phyloP scores from a whole-genome alignment of 2,329 filamentous ascomycete species.

The Cladophialophora bantiana region DNA sequence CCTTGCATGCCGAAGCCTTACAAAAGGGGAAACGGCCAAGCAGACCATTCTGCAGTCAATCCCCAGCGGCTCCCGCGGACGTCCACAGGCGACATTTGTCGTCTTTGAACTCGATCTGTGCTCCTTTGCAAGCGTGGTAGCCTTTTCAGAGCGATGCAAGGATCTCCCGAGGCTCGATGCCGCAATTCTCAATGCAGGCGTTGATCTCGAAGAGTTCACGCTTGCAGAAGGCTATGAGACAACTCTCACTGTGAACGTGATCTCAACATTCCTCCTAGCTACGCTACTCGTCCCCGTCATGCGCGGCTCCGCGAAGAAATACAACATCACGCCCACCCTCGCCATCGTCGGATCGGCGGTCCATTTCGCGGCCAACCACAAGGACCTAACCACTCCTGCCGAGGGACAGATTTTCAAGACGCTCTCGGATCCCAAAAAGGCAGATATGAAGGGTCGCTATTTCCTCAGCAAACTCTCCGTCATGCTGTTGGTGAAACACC shows the following conservation, averaged over 20 bases:
- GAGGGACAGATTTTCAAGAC: constrained; percentile 33
- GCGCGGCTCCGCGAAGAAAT: constrained; percentile 47
- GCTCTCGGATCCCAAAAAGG: constrained; percentile 43
- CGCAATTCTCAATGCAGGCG: constrained; percentile 53
- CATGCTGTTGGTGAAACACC: constrained; percentile 33
- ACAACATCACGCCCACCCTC: constrained; percentile 44
- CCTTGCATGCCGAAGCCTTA: constrained; percentile 50
- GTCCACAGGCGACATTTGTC: constrained; percentile 35
- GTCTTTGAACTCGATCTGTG: constrained; percentile 47
- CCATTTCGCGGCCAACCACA: constrained; percentile 48
- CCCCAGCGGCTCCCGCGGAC: background rate
- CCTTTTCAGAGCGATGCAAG: constrained; percentile 45
- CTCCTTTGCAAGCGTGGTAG: constrained; percentile 46
- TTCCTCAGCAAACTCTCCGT: constrained; percentile 52
- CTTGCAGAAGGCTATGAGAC: constrained; percentile 42
- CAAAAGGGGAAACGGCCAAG: constrained; percentile 50
- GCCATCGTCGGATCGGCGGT: constrained; percentile 44
- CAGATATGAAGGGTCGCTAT: constrained; percentile 54
- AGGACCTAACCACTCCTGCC: constrained; percentile 25
- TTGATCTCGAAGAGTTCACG: constrained; percentile 47
- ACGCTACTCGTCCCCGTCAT: constrained; percentile 47
- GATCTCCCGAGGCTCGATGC: constrained; percentile 47
- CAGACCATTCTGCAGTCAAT: constrained; percentile 41
- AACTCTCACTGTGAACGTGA: constrained; percentile 43
- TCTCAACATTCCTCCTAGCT: constrained; percentile 40